Evolutionary conservation across 179 eudicot species (phyloP).

Genomic region (Dionaea muscipula): DNA sequence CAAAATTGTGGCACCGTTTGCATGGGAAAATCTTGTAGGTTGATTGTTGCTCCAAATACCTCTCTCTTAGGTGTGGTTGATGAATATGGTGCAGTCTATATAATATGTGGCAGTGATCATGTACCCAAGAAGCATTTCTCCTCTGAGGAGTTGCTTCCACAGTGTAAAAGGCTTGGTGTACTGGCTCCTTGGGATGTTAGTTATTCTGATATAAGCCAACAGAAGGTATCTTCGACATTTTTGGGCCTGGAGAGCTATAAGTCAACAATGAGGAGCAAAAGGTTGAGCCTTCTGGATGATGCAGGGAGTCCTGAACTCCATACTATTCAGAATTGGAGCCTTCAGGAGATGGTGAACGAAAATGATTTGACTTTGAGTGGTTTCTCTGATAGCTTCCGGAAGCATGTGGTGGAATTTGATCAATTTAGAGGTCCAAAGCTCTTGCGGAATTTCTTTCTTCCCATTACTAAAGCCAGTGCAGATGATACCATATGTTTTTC

Average conservation of each 20-base stretch:
- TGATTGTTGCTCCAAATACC: slow-evolving; percentile 52
- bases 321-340: slow-evolving; percentile 15
- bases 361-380: slow-evolving; percentile 29
- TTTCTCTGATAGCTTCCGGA: slow-evolving; percentile 28
- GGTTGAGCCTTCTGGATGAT: slow-evolving; percentile 13
- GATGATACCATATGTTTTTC: slow-evolving; percentile 62
- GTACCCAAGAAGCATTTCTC: slow-evolving; percentile 29
- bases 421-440: slow-evolving; percentile 18
- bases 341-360: slow-evolving; percentile 23
- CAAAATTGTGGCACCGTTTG: slow-evolving; percentile 14
- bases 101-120: slow-evolving; percentile 31
- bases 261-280: slow-evolving; percentile 14
- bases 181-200: slow-evolving; percentile 67
- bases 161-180: slow-evolving; percentile 36
- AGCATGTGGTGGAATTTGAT: slow-evolving; percentile 16
- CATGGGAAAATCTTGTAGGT: slow-evolving; percentile 41
- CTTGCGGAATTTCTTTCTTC: slow-evolving; percentile 50
- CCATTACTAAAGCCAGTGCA: slow-evolving; percentile 27
- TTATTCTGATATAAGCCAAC: slow-evolving; percentile 57
- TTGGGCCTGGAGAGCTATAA: slow-evolving; percentile 15
- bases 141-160: slow-evolving; percentile 33
- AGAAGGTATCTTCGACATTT: slow-evolving; percentile 27
- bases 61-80: slow-evolving; percentile 58
- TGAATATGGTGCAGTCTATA: slow-evolving; percentile 56
- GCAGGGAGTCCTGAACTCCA: slow-evolving; percentile 15